phyloP scores from a whole-genome alignment of 176 grass and related monocot genomes.

The Typha latifolia region DNA sequence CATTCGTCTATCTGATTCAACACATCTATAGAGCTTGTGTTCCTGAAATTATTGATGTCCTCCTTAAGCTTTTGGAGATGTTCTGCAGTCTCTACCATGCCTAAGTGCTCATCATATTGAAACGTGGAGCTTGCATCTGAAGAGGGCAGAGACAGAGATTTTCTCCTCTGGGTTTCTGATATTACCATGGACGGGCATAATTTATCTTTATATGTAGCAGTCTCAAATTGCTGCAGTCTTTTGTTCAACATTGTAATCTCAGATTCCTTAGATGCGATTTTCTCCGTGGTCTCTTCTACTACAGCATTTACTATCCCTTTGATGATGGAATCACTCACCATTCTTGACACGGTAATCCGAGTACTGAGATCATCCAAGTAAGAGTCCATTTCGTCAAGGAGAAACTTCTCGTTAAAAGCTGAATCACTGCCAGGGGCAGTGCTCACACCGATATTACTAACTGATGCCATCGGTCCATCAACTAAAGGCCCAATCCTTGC shows the following conservation, averaged over 20 bases:
- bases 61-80: no score
- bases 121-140: no score
- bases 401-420: conserved; percentile 8
- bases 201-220: background rate
- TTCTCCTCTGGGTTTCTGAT: no score
- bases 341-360: conserved; percentile 24
- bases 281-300: conserved; percentile 14
- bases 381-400: conserved; percentile 33
- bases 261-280: conserved; percentile 38
- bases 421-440: conserved; percentile 10
- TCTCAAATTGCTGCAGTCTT: conserved; percentile 19
- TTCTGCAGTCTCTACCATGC: no score
- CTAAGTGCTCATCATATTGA: no score
- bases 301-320: conserved; percentile 41
- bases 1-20: conserved; percentile 1
- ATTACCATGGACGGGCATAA: background rate
- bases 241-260: conserved; percentile 34
- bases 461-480: background rate
- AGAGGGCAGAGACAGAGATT: no score
- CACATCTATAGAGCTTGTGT: no score
- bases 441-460: conserved; percentile 8
- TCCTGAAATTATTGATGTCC: no score
- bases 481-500: background rate
- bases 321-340: conserved; percentile 33
- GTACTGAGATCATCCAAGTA: conserved; percentile 29